phyloP scores from a whole-genome alignment of 78 protist genomes.

The Acrasis kona region DNA sequence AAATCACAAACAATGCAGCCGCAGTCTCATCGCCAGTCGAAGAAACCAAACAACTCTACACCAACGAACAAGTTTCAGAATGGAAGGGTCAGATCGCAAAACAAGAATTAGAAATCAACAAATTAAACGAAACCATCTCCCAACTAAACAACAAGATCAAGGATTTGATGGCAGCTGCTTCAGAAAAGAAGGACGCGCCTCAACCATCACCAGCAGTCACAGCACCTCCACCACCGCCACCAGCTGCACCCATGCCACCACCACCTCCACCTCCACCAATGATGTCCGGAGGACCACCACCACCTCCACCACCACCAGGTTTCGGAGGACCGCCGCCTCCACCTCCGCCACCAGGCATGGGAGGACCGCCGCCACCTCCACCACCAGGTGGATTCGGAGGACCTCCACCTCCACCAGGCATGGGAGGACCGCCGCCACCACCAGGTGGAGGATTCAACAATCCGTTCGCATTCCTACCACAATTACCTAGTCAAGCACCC shows the following conservation, averaged over 20 bases:
- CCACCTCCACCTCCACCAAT: constrained; percentile 1
- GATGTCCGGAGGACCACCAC: background rate
- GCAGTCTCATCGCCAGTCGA: no score
- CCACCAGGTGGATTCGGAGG: no score
- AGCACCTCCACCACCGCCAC: background rate
- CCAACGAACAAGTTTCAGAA: background rate
- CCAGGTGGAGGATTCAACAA: constrained; percentile 5
- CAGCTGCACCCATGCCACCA: background rate
- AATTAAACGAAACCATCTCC: no score
- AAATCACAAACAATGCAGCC: no score
- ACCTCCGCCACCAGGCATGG: background rate
- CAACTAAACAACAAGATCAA: no score
- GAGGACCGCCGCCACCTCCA: no score
- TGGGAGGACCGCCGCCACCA: background rate
- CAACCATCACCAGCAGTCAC: background rate
- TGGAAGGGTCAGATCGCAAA: background rate
- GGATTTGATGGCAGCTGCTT: no score
- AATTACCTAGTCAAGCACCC: background rate
- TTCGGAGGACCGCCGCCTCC: background rate
- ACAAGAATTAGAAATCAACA: no score
- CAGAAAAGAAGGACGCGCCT: background rate
- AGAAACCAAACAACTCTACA: no score
- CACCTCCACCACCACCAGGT: background rate
- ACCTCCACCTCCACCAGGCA: background rate
- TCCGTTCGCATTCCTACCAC: no score